A percentile compares a stretch with the other conserved stretches of the same genome.
These are phyloP conservation scores for Passalora sequoiae DNA, from an alignment of 2,329 filamentous ascomycete species.

Conservation along the genomic window DNA sequence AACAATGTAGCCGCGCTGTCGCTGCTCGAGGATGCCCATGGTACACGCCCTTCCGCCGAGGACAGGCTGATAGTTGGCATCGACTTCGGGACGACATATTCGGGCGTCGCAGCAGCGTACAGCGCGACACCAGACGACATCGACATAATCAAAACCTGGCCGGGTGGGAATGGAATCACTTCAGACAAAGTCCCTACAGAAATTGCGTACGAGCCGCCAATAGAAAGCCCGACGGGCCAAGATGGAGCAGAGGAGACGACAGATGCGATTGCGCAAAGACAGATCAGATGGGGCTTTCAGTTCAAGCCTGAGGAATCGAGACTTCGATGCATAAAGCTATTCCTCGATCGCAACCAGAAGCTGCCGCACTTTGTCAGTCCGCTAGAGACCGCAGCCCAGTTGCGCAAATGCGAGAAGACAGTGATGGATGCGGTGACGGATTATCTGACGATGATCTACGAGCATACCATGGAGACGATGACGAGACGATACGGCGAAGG, in stretches of 20 bases:
- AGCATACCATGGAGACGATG: slow-evolving; percentile 73
- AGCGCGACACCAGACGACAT: slow-evolving; percentile 64
- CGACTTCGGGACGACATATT: slow-evolving; percentile 46
- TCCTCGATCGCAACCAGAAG: slow-evolving; percentile 74
- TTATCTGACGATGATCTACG: slow-evolving; percentile 70
- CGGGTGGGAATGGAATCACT: slow-evolving; percentile 78
- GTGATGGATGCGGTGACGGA: slow-evolving; percentile 75
- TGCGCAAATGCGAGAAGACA: slow-evolving; percentile 67
- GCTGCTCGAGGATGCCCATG: slow-evolving; percentile 13
- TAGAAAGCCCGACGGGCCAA: slow-evolving; percentile 9
- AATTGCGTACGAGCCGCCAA: slow-evolving; percentile 56
- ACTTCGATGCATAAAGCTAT: slow-evolving; percentile 77
- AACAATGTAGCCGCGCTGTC: slow-evolving; percentile 12
- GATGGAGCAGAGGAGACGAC: slow-evolving; percentile 3
- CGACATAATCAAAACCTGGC: slow-evolving; percentile 80
- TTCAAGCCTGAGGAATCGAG: slow-evolving; percentile 72
- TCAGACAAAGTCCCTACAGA: slow-evolving; percentile 82
- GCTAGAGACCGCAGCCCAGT: slow-evolving; percentile 68
- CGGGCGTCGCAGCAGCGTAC: slow-evolving; percentile 54
- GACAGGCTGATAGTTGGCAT: slow-evolving; percentile 72
- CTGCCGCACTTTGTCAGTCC: slow-evolving; percentile 75
- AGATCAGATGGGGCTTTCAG: slow-evolving; percentile 72
- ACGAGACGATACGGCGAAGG: slow-evolving; percentile 69
- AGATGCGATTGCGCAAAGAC: slow-evolving; percentile 30
- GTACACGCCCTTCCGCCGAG: slow-evolving; percentile 8